phyloP scores from a whole-genome alignment of 2,329 filamentous ascomycete genomes.

The Magnaporthiopsis poae region DNA sequence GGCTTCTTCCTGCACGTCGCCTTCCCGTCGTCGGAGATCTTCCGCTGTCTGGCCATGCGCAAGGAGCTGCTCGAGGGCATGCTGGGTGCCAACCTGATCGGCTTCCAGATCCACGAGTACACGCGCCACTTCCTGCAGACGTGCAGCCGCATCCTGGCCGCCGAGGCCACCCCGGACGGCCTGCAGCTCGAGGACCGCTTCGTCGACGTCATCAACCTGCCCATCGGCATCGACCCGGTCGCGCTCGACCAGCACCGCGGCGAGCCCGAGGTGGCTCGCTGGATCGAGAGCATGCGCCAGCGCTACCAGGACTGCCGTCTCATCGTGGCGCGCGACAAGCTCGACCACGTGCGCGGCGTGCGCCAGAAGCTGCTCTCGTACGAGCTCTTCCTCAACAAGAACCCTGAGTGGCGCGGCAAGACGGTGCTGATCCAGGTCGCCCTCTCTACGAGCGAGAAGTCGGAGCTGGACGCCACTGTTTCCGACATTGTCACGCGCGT shows the following conservation, averaged over 20 bases:
- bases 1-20: slow-evolving; percentile 92
- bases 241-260: slow-evolving; percentile 62
- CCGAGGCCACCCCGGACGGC: slow-evolving; percentile 80
- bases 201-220: slow-evolving; percentile 73
- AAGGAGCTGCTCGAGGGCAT: slow-evolving; percentile 84
- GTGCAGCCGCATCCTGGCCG: slow-evolving; percentile 80
- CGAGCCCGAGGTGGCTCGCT: slow-evolving; percentile 62
- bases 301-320: slow-evolving; percentile 80
- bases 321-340: slow-evolving; percentile 87
- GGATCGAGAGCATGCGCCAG: slow-evolving; percentile 71
- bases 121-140: slow-evolving; percentile 90
- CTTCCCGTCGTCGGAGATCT: slow-evolving; percentile 92
- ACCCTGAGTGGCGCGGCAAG: slow-evolving; percentile 79
- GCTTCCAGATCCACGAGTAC: slow-evolving; percentile 90
- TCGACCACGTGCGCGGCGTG: slow-evolving; percentile 85
- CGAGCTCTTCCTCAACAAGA: slow-evolving; percentile 87
- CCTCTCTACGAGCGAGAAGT: slow-evolving; percentile 78
- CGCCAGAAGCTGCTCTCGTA: slow-evolving; percentile 87
- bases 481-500: slow-evolving; percentile 91
- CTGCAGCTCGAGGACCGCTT: slow-evolving; percentile 88
- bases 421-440: slow-evolving; percentile 91
- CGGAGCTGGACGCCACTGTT: slow-evolving; percentile 76
- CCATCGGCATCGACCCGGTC: slow-evolving; percentile 84
- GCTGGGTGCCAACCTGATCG: slow-evolving; percentile 82
- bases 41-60: slow-evolving; percentile 78